These are phyloP conservation scores for Rhazya stricta DNA, from an alignment of 257 asterid species.

Conservation along the genomic window DNA sequence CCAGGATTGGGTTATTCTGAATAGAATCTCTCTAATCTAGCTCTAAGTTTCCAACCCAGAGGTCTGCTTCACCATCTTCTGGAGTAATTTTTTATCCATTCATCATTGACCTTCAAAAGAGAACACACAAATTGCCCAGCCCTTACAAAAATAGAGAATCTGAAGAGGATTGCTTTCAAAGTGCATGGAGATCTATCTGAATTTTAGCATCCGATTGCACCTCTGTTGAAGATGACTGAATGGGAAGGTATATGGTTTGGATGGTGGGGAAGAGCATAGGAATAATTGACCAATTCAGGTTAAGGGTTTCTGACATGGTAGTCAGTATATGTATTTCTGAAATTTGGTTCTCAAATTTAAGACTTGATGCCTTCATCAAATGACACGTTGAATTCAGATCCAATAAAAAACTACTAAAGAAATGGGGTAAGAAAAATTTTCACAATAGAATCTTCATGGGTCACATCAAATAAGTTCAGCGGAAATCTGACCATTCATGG, in stretches of 20 bases:
- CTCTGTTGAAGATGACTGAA: background rate
- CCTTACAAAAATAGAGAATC: background rate
- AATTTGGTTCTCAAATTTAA: background rate
- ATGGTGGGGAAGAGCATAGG: background rate
- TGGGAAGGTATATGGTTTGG: background rate
- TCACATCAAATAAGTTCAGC: background rate
- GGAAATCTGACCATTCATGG: background rate
- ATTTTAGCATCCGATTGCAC: background rate
- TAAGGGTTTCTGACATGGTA: background rate
- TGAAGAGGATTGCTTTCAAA: background rate
- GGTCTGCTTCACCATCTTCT: background rate
- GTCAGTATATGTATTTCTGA: background rate
- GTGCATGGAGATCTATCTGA: background rate
- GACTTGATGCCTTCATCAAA: background rate
- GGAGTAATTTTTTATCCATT: background rate
- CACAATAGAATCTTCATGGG: background rate
- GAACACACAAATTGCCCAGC: background rate
- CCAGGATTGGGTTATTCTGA: background rate
- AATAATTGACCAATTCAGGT: background rate
- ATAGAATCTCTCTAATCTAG: background rate
- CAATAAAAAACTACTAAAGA: background rate
- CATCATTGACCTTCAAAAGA: background rate
- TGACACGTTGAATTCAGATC: background rate
- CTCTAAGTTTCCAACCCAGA: background rate
- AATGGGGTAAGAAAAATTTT: background rate